Evolutionary conservation across 768 basidiomycete species (phyloP).

Genomic region (Termitomyces sp.): DNA sequence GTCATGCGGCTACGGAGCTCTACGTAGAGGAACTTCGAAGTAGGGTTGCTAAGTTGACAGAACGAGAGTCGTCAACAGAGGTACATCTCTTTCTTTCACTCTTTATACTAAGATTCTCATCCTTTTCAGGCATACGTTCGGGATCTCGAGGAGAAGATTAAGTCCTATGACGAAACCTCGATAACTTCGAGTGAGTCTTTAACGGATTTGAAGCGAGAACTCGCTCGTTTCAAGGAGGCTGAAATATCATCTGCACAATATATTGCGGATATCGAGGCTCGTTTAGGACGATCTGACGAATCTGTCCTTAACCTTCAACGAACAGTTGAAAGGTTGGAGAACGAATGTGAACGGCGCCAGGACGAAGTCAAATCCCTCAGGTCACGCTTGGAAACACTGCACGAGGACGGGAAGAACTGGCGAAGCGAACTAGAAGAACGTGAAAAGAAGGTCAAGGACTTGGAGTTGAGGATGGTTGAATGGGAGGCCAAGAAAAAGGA

Average conservation of each 20-base stretch:
- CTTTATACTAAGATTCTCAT: conserved; percentile 11
- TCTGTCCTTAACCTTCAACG: conserved; percentile 64
- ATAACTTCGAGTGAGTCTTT: conserved; percentile 74
- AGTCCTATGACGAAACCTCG: conserved; percentile 75
- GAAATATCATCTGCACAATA: conserved; percentile 73
- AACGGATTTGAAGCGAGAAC: conserved; percentile 79
- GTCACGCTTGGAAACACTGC: conserved; percentile 60
- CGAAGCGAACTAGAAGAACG: conserved; percentile 79
- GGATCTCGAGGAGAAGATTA: conserved; percentile 91
- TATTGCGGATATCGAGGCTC: conserved; percentile 81
- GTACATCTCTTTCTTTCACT: conserved; percentile 33
- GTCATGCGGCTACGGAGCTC: conserved; percentile 74
- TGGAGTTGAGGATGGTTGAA: conserved; percentile 75
- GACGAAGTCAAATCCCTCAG: conserved; percentile 71
- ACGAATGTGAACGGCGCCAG: conserved; percentile 68
- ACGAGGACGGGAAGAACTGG: conserved; percentile 77
- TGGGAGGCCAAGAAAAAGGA: conserved; percentile 72
- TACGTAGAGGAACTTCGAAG: conserved; percentile 84
- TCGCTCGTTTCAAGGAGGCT: conserved; percentile 68
- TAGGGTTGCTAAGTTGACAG: conserved; percentile 76
- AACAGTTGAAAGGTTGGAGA: conserved; percentile 73
- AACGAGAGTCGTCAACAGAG: conserved; percentile 90
- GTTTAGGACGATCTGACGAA: conserved; percentile 74
- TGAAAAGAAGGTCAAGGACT: conserved; percentile 66
- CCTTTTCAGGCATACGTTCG: conserved; percentile 78